Conservation (phyloP, 2,329 filamentous ascomycete genomes). For the Rutstroemia sp. region DNA sequence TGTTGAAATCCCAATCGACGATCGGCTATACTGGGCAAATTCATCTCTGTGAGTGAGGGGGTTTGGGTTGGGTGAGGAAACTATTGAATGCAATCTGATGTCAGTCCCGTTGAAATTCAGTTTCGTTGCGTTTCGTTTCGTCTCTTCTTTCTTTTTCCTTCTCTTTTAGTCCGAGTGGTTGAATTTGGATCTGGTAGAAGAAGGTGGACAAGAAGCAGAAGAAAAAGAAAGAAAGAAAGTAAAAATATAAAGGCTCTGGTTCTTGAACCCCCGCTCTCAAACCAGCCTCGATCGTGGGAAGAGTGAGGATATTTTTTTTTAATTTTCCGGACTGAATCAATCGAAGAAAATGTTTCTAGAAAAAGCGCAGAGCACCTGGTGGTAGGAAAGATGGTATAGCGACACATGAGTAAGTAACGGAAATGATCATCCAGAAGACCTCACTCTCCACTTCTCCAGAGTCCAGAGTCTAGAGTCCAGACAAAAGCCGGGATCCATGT, state of each 20-base stretch:
- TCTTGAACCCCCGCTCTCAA: no score
- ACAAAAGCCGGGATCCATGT: no score
- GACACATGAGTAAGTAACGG: no score
- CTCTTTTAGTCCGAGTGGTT: background rate
- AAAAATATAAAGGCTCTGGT: background rate
- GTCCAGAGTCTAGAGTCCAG: no score
- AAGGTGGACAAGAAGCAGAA: background rate
- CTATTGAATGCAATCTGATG: background rate
- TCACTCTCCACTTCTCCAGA: no score
- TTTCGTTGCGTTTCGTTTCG: background rate
- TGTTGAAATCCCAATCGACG: constrained; percentile 1
- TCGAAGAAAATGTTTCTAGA: background rate
- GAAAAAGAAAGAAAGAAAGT: background rate
- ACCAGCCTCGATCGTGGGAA: no score
- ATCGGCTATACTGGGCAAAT: constrained; percentile 3
- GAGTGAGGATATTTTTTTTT: background rate
- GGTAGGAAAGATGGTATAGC: no score
- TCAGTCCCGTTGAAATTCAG: background rate
- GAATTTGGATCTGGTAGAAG: background rate
- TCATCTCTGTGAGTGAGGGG: constrained; percentile 3
- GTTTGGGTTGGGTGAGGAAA: constrained; percentile 8
- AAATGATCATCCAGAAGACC: no score
- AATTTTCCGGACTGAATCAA: background rate
- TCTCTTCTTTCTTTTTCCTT: background rate
- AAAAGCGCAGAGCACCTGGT: background rate